A percentile compares a stretch with the other conserved stretches of the same genome.
Conservation (phyloP, 2,329 filamentous ascomycete species). For the Colletotrichum sp. region DNA sequence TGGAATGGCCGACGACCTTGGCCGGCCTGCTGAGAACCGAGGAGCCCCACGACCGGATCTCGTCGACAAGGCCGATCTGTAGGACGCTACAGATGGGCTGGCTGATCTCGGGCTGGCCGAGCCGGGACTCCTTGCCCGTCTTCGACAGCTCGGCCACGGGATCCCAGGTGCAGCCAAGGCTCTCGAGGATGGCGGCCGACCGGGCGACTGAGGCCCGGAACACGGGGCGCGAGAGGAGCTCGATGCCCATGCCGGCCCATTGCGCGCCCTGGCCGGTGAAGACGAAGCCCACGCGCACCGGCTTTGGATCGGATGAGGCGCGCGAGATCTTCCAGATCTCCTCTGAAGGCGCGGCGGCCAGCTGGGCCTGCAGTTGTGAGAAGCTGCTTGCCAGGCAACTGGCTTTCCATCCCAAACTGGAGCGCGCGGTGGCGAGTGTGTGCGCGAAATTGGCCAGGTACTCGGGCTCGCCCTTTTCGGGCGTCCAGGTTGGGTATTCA, state of each 20-base stretch:
- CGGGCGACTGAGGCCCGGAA: constrained; percentile 20
- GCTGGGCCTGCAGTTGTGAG: not conserved
- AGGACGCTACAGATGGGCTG: constrained; percentile 39
- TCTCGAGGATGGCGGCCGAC: constrained; percentile 25
- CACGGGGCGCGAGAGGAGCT: not conserved
- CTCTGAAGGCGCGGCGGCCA: not conserved
- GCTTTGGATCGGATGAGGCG: not conserved
- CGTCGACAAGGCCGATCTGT: constrained; percentile 44
- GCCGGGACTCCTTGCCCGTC: not conserved
- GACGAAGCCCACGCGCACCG: constrained; percentile 12
- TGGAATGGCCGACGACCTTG: constrained; percentile 41
- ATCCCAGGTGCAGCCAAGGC: not conserved
- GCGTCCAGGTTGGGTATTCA: not conserved
- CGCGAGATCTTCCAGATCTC: not conserved
- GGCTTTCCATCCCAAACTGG: not conserved
- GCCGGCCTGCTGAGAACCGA: constrained; percentile 28
- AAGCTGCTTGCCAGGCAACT: not conserved
- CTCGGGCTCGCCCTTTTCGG: not conserved
- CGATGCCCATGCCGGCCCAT: constrained; percentile 21
- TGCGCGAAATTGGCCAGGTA: not conserved
- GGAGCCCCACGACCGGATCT: constrained; percentile 33
- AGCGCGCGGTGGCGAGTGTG: not conserved
- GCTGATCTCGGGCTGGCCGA: constrained; percentile 21
- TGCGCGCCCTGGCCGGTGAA: constrained; percentile 26
- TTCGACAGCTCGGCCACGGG: not conserved